Conservation (phyloP, 2,329 filamentous ascomycete genomes). For the Alternaria brassicae region DNA sequence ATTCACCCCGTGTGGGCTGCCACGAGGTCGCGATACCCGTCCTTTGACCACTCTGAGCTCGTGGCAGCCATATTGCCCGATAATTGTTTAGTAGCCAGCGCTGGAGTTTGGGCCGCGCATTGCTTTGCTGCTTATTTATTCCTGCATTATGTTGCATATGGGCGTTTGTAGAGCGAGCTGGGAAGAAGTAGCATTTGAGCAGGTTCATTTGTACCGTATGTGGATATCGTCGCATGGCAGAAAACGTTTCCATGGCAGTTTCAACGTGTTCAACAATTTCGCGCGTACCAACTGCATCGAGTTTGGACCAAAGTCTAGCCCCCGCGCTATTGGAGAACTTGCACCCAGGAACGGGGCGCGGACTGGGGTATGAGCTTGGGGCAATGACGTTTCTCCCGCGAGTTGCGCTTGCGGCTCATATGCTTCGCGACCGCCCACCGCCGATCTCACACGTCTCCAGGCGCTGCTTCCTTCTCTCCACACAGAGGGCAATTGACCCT, state of each 20-base stretch:
- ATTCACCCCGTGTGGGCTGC: constrained; percentile 35
- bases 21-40: constrained; percentile 48
- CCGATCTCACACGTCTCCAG: constrained; percentile 30
- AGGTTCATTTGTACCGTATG: constrained; percentile 33
- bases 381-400: constrained; percentile 32
- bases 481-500: constrained; percentile 30
- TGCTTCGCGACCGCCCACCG: constrained; percentile 30
- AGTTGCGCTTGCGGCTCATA: constrained; percentile 26
- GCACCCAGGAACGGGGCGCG: constrained; percentile 15
- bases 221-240: constrained; percentile 16
- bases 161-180: constrained; percentile 23
- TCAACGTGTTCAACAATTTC: constrained; percentile 18
- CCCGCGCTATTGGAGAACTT: constrained; percentile 17
- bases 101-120: constrained; percentile 42
- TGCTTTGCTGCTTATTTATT: constrained; percentile 27
- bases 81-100: constrained; percentile 40
- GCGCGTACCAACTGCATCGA: constrained; percentile 10
- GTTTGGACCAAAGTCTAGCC: constrained; percentile 14
- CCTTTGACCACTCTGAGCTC: constrained; percentile 36
- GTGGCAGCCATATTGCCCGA: constrained; percentile 40
- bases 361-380: constrained; percentile 24
- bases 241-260: constrained; percentile 17
- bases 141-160: constrained; percentile 33
- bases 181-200: constrained; percentile 27
- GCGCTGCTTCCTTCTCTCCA: constrained; percentile 24